Percentiles rank a stretch among this genome's conserved stretches.
Conservation (phyloP, 371 early-diverging fungal species). For the Zancudomyces culisetae region DNA sequence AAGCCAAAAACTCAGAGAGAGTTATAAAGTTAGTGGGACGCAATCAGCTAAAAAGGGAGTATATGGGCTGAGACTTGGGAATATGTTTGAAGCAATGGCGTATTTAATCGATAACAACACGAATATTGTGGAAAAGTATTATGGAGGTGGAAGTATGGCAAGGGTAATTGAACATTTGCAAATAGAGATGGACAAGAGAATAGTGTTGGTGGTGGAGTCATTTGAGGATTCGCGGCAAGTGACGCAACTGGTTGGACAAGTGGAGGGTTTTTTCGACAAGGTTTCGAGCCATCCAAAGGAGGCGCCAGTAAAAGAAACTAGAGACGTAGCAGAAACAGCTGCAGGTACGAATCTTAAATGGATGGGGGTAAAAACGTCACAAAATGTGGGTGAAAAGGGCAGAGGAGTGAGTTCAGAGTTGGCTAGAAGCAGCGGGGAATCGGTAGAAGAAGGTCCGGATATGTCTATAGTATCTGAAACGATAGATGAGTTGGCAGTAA, state of each 20-base stretch:
- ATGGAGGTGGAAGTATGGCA: constrained; percentile 68
- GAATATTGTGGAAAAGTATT: constrained; percentile 55
- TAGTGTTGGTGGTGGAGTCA: constrained; percentile 47
- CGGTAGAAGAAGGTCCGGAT: constrained; percentile 15
- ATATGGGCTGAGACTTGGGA: constrained; percentile 39
- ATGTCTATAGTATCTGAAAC: not conserved
- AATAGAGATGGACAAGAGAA: constrained; percentile 64
- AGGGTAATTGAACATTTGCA: constrained; percentile 69
- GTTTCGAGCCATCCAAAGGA: not conserved
- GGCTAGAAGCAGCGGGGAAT: constrained; percentile 11
- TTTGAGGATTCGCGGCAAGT: constrained; percentile 52
- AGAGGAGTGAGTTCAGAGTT: constrained; percentile 11
- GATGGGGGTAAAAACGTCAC: not conserved
- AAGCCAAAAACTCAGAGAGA: constrained; percentile 32
- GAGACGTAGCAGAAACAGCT: not conserved
- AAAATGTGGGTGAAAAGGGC: constrained; percentile 9
- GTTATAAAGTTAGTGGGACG: constrained; percentile 4
- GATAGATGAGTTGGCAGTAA: constrained; percentile 43
- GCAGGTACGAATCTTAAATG: not conserved
- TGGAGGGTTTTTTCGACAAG: not conserved
- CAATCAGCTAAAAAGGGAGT: constrained; percentile 4
- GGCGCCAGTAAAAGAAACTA: not conserved
- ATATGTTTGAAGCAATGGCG: constrained; percentile 74
- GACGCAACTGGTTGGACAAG: constrained; percentile 22
- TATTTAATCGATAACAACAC: constrained; percentile 66